phyloP scores from a whole-genome alignment of 1,139 yeast species.

The Entelexis sorbosivorans region DNA sequence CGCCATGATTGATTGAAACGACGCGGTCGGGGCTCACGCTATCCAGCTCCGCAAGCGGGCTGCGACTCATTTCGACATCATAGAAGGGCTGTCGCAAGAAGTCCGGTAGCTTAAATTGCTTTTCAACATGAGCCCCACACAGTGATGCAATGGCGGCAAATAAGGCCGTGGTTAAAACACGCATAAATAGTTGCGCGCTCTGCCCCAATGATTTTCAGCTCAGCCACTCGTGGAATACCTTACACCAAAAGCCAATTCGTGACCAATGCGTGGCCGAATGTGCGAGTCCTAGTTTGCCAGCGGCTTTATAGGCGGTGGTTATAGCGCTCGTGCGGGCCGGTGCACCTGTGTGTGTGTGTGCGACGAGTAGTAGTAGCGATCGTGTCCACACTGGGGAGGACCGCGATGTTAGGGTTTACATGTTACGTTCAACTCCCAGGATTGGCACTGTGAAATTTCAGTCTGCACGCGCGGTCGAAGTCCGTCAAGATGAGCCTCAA shows the following conservation, averaged over 20 bases:
- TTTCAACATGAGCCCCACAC: slow-evolving; percentile 8
- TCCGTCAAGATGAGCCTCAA: slow-evolving; percentile 20
- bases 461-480: not conserved
- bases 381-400: not conserved
- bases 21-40: not conserved
- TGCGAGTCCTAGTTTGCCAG: too few relatives aligned
- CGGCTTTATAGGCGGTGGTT: too few relatives aligned
- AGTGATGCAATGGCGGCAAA: not conserved
- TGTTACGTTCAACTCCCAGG: not conserved
- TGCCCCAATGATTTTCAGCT: too few relatives aligned
- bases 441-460: slow-evolving; percentile 8
- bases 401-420: not conserved
- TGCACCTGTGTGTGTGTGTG: too few relatives aligned
- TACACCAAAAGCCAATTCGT: too few relatives aligned
- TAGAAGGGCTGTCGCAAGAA: slow-evolving; percentile 9
- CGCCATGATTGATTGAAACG: not conserved
- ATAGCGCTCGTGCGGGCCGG: too few relatives aligned
- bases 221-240: too few relatives aligned
- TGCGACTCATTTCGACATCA: not conserved
- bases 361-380: too few relatives aligned
- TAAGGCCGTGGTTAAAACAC: not conserved
- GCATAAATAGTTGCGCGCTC: not conserved
- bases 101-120: slow-evolving; percentile 12
- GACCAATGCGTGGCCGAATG: too few relatives aligned
- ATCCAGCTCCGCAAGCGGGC: not conserved